Base-by-base conservation (phyloP, 2,329 filamentous ascomycete species). In the Erysiphe pisi region DNA sequence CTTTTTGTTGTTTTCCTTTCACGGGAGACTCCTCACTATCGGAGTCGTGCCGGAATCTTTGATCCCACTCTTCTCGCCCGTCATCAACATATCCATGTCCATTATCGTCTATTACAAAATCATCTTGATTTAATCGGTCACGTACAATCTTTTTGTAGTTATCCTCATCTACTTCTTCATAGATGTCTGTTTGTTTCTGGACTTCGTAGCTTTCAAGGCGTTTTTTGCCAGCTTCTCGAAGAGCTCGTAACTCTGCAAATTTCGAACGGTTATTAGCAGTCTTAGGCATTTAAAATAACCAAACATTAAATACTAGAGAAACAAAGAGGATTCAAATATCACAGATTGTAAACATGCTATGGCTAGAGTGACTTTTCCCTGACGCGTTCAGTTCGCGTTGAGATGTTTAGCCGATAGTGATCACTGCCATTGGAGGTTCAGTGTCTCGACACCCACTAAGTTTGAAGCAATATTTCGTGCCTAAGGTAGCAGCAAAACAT, bases 101-200 rank as follows among this genome's bases (percentile, higher is more conserved):
- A 84, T 97, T 97, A 84, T 99, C 95, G 85, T 98, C 95, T 78
- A 99, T 94, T 76, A 99, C 94, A 81, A 99, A 99, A 84, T 99
- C 95, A 81, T 99, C 95, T 81, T 97, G 87, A 82, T 98, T 92
- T 76, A 99, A 86, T 71, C 95, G 90, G 77, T 91, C 89, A 63
- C 95, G 89, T 20, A 99, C 93, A 79, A 98, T 91, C 83, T 96
- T 96, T 85, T 97, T 97, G 86, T 99, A 99, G 76, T 92, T 92
- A 81, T 95, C 94, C 81, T 99, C 95, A 82, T 98, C 94, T 73
- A 99, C 93, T 81, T 97, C 94, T 79, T 98, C 95, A 84, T 98
- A 99, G 68, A 99, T 86, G 80, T 92, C 89, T 79, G 90, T 88
- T 80, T 92, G 91, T 79, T 98, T 90, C 80, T 93, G 88, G 78